Base-by-base conservation (phyloP, 2,329 filamentous ascomycete genomes). In the Calonectria pauciramosa region DNA sequence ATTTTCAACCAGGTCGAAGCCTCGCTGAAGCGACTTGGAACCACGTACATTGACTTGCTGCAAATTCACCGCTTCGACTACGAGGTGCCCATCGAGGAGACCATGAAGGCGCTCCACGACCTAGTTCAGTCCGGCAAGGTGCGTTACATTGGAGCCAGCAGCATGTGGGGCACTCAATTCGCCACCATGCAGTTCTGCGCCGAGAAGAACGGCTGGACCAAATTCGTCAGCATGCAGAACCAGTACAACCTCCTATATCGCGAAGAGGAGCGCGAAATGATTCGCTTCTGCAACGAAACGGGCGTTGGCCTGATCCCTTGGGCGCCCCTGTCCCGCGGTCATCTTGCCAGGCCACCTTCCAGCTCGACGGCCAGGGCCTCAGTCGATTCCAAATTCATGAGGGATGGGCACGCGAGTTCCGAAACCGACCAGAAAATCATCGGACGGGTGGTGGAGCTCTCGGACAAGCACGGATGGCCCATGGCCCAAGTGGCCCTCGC, bases 401-500 rank as follows among this genome's bases (percentile, higher is more conserved):
- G 14, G 51, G 28, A 16, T 23, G 38, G 26, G 26, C 16, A 32
- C 5, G 16, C 26, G 1, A 65, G 16, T 14, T n/a, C 38, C n/a
- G 44, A 34, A 18, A 44, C 13, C 32, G 30, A 67, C 9, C 44
- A 3, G 51, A n/a, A 49, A n/a, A 68, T 63, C 5, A 51, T 72
- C 9, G 90, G 18, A 2, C 68, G 83, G 23, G 77, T 84, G 2
- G 86, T 91, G 81, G 89, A 92, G 82, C 77, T 93, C 28, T 90
- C 91, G 0, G 85, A 88, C 79, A 90, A 91, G 85, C 87, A 87
- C 75, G 88, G 85, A 1, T 89, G 89, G 84, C 89, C 87, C 75
- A 94, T 94, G 88, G 89, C 90, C 68, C 90, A 93, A 74, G 90
- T 94, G 23, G 90, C 92, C 1, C 86, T 93, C 65, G 92, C 92